Base-by-base conservation (phyloP, 495 filamentous ascomycete species). In the Lasiosphaeria hispida region DNA sequence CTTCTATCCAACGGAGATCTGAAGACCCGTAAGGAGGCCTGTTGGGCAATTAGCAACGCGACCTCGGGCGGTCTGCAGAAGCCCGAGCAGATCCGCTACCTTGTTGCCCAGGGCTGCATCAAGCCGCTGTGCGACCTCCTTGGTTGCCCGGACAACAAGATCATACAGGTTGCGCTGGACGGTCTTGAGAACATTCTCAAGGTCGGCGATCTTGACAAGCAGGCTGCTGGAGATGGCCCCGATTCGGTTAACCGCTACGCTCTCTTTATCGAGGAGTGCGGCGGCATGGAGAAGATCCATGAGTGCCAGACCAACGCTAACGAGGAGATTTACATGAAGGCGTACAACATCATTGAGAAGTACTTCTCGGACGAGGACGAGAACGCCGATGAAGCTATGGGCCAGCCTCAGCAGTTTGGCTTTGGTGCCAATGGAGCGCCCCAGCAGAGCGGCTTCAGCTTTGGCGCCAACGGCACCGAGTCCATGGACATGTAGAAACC, bases 241-340 rank as follows among this genome's bases (percentile, higher is more conserved):
- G 84, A 91, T 39, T 87, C 82, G 50, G 87, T 99, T 76, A 99
- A 99, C 82, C 88, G 91, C 54, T 99, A 93, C 71, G 95, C 95
- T 34, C 82, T 99, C 61, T 96, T 94, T 78, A 99, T 99, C 64
- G 95, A 99, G 77, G 95, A 99, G 71, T 94, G 92, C 57, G 91
- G 90, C 62, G 95, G 95, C 62, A 99, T 99, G 95, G 92, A 97
- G 80, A 97, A 97, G 86, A 97, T 99, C 67, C 95, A 99, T 74
- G 92, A 97, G 64, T 96, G 94, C 84, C 95, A 99, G 80, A 96
- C 93, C 76, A 99, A 99, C 65, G 93, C 95, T 77, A 99, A 99
- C 77, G 95, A 97, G 77, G 95, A 99, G 77, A 99, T 99, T 65
- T 99, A 99, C 82, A 97, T 99, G 94, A 99, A 99, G 85, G 96